Evolutionary conservation across 371 early-diverging fungal species (phyloP), one percentile per base, ranked within the genome.

Genomic region (Zancudomyces culisetae): DNA sequence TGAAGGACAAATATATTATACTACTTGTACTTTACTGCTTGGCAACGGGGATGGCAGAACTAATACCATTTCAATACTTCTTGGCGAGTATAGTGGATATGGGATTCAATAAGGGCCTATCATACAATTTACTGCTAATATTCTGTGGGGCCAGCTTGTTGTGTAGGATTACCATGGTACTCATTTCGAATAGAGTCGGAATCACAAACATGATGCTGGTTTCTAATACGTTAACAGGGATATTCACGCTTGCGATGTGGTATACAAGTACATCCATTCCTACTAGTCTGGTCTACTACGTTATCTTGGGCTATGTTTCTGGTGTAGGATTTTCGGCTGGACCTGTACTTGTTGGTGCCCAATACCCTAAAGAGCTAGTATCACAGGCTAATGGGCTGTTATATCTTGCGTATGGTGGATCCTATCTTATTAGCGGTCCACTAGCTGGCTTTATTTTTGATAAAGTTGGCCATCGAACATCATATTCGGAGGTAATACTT

Each of bases 181-280:
- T n/a, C n/a, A n/a, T n/a, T n/a, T 68, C 78, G 10, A 81, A 81
- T 52, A 59, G 54, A 3, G 43, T 75, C 24, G 81, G 81, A 19
- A 69, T 71, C 27, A 58, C 76, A 46, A 79, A 80, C 42, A 70
- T 69, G 2, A 60, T 61, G 0, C 58, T 71, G 24, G 56, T 70
- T 8, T 55, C 65, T 0, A 46, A 43, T 2, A 52, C 59, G 8
- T 69, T 70, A 39, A 12, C 22, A 12, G 46, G 12, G 19, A n/a
- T 45, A 24, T n/a, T 45, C 10, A 45, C n/a, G n/a, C 10, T 45
- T 12, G n/a, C 46, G 18, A 22, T 45, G 46, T 45, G 46, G 46
- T 39, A 35, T 57, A 56, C 27, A 45, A 49, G 1, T 56, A 54
- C 4, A 55, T 56, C 43, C 21, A 69, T 40, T 64, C 66, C 19